phyloP scores from a whole-genome alignment of 2,329 filamentous ascomycete species.

The Blastomyces parvus region DNA sequence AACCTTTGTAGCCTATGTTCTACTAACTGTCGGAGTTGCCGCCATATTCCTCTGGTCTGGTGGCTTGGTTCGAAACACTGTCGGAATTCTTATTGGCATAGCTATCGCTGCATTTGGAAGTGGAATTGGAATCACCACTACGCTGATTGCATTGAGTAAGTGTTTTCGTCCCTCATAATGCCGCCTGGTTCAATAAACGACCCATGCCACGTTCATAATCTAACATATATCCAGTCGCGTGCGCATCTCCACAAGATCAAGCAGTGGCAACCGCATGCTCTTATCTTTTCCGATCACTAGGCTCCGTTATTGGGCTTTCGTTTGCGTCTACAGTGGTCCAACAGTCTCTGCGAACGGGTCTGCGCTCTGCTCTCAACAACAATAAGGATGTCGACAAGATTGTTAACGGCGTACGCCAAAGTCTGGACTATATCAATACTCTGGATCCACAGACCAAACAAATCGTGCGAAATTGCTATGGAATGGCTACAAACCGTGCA shows the following conservation, averaged over 20 bases:
- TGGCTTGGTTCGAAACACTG: conserved; percentile 39
- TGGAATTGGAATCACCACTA: conserved; percentile 58
- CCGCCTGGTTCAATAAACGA: neutral
- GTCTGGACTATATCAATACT: conserved; percentile 56
- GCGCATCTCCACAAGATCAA: conserved; percentile 56
- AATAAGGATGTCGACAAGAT: conserved; percentile 55
- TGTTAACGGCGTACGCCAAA: conserved; percentile 59
- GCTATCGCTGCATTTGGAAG: conserved; percentile 46
- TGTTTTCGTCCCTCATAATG: conserved; percentile 9
- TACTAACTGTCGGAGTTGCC: conserved; percentile 47
- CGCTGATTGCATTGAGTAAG: conserved; percentile 56
- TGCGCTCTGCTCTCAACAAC: conserved; percentile 46
- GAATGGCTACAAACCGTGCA: conserved; percentile 44
- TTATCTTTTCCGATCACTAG: conserved; percentile 70
- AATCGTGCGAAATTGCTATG: conserved; percentile 59
- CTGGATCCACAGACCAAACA: conserved; percentile 51
- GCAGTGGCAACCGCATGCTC: conserved; percentile 69
- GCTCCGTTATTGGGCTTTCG: conserved; percentile 57
- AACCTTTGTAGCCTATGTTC: conserved; percentile 48
- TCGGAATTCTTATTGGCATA: conserved; percentile 49
- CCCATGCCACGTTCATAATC: neutral
- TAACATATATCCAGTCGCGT: conserved; percentile 45
- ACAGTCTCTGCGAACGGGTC: conserved; percentile 50
- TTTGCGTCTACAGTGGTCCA: conserved; percentile 63
- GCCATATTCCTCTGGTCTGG: conserved; percentile 52